These are phyloP conservation scores for Nothopassalora personata DNA, from an alignment of 2,329 filamentous ascomycete genomes.

Conservation along the genomic window DNA sequence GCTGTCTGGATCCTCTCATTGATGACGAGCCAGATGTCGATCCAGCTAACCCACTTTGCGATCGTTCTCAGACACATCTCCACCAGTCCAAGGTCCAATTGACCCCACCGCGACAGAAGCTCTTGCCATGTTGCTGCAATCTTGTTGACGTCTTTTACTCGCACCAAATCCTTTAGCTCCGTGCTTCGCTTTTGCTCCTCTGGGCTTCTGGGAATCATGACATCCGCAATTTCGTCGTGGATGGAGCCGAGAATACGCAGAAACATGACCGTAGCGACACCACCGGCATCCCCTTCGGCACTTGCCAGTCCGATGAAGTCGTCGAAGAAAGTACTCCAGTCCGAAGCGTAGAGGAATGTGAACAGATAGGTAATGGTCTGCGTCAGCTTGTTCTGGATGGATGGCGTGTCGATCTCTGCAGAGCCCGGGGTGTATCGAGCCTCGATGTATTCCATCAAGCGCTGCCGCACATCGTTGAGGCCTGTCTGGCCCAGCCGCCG, in stretches of 20 bases:
- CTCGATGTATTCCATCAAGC: conserved; percentile 73
- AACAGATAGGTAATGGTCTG: conserved; percentile 95
- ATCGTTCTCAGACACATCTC: conserved; percentile 89
- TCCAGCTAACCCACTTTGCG: conserved; percentile 98
- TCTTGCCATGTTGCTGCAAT: conserved; percentile 89
- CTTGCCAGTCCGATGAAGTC: conserved; percentile 77
- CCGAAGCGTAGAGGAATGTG: conserved; percentile 74
- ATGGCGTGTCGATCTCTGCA: conserved; percentile 60
- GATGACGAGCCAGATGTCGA: conserved; percentile 89
- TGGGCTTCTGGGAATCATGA: conserved; percentile 71
- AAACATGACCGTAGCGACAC: conserved; percentile 78
- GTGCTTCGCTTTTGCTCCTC: conserved; percentile 80
- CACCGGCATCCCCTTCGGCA: conserved; percentile 48
- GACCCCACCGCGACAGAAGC: conserved; percentile 71
- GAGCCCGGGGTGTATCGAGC: conserved; percentile 61
- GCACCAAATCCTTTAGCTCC: conserved; percentile 83
- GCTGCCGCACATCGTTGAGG: conserved; percentile 71
- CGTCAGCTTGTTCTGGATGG: conserved; percentile 93
- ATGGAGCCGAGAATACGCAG: conserved; percentile 82
- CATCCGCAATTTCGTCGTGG: conserved; percentile 95
- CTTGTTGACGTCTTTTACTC: conserved; percentile 80
- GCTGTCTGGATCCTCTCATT: conserved; percentile 81
- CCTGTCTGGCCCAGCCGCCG: conserved; percentile 69
- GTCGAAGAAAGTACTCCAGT: conserved; percentile 86
- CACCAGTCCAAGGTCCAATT: conserved; percentile 62